phyloP scores from a whole-genome alignment of 495 filamentous ascomycete species.

The Hypomontagnella submonticulosa region DNA sequence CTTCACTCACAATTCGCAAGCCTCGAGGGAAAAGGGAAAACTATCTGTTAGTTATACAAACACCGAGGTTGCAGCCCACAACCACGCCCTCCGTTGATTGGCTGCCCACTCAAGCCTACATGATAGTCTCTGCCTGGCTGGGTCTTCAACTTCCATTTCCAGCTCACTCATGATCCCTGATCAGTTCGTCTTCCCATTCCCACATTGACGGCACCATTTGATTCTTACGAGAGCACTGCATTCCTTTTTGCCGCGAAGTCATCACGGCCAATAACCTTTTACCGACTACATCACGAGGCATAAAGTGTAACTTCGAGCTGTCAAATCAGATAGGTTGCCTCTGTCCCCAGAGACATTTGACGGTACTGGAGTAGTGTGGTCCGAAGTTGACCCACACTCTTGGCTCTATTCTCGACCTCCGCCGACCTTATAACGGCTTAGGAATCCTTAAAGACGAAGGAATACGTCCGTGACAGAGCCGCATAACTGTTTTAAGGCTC shows the following conservation, averaged over 20 bases:
- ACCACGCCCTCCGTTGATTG: slow-evolving; percentile 33
- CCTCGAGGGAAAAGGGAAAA: slow-evolving; percentile 28
- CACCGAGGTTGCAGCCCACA: slow-evolving; percentile 36
- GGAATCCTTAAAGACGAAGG: slow-evolving; percentile 31
- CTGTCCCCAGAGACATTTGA: slow-evolving; percentile 26
- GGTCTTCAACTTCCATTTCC: slow-evolving; percentile 30
- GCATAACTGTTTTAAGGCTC: slow-evolving; percentile 46
- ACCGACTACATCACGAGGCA: slow-evolving; percentile 40
- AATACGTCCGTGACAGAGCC: slow-evolving; percentile 41
- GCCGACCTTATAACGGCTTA: slow-evolving; percentile 35
- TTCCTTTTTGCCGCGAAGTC: slow-evolving; percentile 34
- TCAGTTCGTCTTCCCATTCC: slow-evolving; percentile 38
- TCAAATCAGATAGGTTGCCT: slow-evolving; percentile 41
- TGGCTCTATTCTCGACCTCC: slow-evolving; percentile 28
- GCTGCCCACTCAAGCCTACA: slow-evolving; percentile 36
- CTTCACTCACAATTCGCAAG: slow-evolving; percentile 24
- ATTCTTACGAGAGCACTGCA: slow-evolving; percentile 32
- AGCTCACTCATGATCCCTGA: slow-evolving; percentile 36
- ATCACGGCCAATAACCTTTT: slow-evolving; percentile 36
- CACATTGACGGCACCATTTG: slow-evolving; percentile 33
- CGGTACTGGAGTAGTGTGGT: slow-evolving; percentile 36
- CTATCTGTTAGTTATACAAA: slow-evolving; percentile 35
- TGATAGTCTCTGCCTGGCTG: slow-evolving; percentile 35
- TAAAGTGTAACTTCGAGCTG: slow-evolving; percentile 37
- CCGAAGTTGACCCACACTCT: slow-evolving; percentile 36